Conservation (phyloP, 192 early-diverging fungal species). For the Jimgerdemannia lactiflua region DNA sequence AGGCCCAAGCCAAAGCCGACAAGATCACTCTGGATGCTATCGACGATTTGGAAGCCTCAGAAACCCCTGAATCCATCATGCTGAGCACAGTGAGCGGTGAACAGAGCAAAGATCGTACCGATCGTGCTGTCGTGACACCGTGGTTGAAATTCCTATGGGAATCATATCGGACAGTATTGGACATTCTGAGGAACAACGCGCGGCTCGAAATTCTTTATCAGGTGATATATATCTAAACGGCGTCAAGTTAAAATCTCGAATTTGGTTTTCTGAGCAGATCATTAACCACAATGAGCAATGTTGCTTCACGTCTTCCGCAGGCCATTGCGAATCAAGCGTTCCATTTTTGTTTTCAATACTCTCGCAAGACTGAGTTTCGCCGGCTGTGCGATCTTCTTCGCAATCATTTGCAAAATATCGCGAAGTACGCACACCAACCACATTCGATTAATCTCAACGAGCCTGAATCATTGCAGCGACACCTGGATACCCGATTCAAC, state of each 20-base stretch:
- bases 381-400: slow-evolving; percentile 97
- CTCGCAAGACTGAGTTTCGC: slow-evolving; percentile 98
- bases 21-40: slow-evolving; percentile 78
- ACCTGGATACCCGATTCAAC: slow-evolving; percentile 93
- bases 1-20: slow-evolving; percentile 92
- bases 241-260: no score
- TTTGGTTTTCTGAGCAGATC: no score
- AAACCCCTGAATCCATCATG: slow-evolving; percentile 97
- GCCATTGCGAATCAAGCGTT: slow-evolving; percentile 87
- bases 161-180: slow-evolving; percentile 96
- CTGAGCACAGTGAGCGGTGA: slow-evolving; percentile 93
- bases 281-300: no score
- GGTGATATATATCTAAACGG: not conserved
- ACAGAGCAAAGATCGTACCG: slow-evolving; percentile 93
- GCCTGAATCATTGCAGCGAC: slow-evolving; percentile 94
- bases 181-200: slow-evolving; percentile 96
- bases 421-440: slow-evolving; percentile 91
- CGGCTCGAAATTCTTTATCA: slow-evolving; percentile 96
- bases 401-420: slow-evolving; percentile 86
- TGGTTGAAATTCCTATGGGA: slow-evolving; percentile 99
- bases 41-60: slow-evolving; percentile 95
- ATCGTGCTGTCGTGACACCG: slow-evolving; percentile 97
- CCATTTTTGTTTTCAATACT: slow-evolving; percentile 92
- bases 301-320: not conserved
- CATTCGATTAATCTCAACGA: slow-evolving; percentile 95